A percentile compares a stretch with the other conserved stretches of the same genome.
phyloP scores from a whole-genome alignment of 2,329 filamentous ascomycete genomes.

The Epichloe gansuensis region DNA sequence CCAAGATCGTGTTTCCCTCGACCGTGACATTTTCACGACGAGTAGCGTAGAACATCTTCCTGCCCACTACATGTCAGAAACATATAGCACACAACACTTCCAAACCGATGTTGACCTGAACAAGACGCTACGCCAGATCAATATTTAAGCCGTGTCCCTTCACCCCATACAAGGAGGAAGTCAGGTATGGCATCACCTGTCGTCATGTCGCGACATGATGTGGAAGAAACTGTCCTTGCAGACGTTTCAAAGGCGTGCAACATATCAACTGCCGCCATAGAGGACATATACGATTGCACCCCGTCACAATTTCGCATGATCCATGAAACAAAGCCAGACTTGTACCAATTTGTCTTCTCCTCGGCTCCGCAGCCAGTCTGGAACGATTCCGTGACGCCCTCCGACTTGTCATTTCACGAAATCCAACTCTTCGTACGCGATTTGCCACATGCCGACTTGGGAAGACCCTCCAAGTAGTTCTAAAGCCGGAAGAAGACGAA shows the following conservation, averaged over 20 bases:
- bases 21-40: no score
- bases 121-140: no score
- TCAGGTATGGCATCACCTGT: background rate
- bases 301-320: background rate
- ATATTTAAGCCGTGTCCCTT: no score
- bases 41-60: no score
- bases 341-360: background rate
- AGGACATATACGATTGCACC: constrained; percentile 2
- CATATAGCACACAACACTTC: no score
- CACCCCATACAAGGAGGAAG: no score
- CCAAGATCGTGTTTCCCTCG: no score
- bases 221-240: background rate
- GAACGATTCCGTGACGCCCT: background rate
- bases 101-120: no score
- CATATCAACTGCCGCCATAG: background rate
- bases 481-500: background rate
- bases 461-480: background rate
- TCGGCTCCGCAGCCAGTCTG: background rate
- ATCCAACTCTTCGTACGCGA: background rate
- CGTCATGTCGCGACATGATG: constrained; percentile 2
- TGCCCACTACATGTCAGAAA: no score
- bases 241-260: background rate
- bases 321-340: background rate
- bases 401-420: background rate
- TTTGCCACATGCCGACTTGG: background rate